A percentile compares a stretch with the other conserved stretches of the same genome.
Conservation (phyloP, 257 asterid species). For the Solanum sitiens region DNA sequence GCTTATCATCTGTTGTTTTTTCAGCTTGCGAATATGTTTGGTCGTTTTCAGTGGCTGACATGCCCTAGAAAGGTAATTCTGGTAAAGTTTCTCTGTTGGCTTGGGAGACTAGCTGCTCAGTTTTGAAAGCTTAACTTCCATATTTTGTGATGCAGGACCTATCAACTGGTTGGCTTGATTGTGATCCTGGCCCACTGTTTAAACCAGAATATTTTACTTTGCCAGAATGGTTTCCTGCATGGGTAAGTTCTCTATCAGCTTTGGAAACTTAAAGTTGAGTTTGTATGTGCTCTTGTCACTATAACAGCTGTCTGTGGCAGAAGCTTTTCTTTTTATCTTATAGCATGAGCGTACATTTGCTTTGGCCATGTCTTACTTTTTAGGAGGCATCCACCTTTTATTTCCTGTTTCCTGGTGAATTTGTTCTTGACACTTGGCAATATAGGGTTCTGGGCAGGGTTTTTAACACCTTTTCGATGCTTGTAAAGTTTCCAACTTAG, state of each 20-base stretch:
- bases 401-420: neutral
- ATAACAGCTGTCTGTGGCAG: neutral
- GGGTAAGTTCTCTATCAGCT: slow-evolving; percentile 37
- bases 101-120: neutral
- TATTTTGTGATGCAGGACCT: slow-evolving; percentile 49
- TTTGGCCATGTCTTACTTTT: neutral
- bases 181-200: slow-evolving; percentile 83
- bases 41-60: slow-evolving; percentile 85
- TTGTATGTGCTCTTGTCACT: neutral
- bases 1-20: slow-evolving; percentile 1
- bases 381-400: neutral
- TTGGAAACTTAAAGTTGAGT: neutral
- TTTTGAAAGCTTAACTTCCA: neutral
- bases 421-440: neutral
- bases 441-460: neutral
- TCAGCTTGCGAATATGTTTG: slow-evolving; percentile 85
- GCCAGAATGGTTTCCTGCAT: slow-evolving; percentile 65
- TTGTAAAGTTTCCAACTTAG: neutral
- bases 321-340: neutral
- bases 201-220: slow-evolving; percentile 62
- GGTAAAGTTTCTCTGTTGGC: neutral
- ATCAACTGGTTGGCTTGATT: slow-evolving; percentile 89
- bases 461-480: neutral
- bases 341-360: neutral
- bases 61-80: slow-evolving; percentile 88